phyloP scores from a whole-genome alignment of 1,139 yeast genomes.

The Blastobotrys proliferans region DNA sequence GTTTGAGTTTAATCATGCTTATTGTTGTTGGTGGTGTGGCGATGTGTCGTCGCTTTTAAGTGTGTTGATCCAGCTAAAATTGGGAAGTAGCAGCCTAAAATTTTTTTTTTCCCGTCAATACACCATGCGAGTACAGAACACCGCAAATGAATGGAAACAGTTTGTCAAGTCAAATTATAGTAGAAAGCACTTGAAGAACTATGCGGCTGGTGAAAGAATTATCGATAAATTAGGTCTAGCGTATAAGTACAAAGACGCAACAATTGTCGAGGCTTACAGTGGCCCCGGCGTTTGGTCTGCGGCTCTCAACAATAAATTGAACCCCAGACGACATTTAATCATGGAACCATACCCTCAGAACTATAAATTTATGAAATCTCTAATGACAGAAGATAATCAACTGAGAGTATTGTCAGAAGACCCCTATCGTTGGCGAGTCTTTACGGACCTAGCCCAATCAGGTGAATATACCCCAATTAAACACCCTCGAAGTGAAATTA shows the following conservation, averaged over 20 bases:
- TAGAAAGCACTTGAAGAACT: slow-evolving; percentile 7
- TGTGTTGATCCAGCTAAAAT: background rate
- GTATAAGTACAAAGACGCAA: slow-evolving; percentile 38
- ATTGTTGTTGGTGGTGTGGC: slow-evolving; percentile 10
- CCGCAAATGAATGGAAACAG: slow-evolving; percentile 12
- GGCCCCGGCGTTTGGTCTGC: slow-evolving; percentile 40
- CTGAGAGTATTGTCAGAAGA: slow-evolving; percentile 31
- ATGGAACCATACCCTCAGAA: slow-evolving; percentile 50
- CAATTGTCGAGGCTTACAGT: slow-evolving; percentile 64
- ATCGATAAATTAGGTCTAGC: slow-evolving; percentile 5
- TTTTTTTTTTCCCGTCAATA: background rate
- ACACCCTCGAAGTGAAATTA: slow-evolving; percentile 46
- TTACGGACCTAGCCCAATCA: slow-evolving; percentile 41
- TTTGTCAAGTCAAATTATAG: slow-evolving; percentile 6
- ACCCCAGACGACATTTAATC: slow-evolving; percentile 58
- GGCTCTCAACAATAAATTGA: slow-evolving; percentile 51
- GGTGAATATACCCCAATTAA: slow-evolving; percentile 41
- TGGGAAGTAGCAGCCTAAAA: background rate
- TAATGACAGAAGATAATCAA: slow-evolving; percentile 17
- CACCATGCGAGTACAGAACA: slow-evolving; percentile 14
- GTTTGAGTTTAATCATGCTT: slow-evolving; percentile 31
- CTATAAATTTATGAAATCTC: slow-evolving; percentile 22
- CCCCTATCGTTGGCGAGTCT: slow-evolving; percentile 68
- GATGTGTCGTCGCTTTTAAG: background rate
- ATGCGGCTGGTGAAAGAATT: slow-evolving; percentile 10